Evolutionary conservation across 1,284 basidiomycete genomes (phyloP), one percentile per base, ranked within the genome.

Genomic region (Rhodotorula sp.): DNA sequence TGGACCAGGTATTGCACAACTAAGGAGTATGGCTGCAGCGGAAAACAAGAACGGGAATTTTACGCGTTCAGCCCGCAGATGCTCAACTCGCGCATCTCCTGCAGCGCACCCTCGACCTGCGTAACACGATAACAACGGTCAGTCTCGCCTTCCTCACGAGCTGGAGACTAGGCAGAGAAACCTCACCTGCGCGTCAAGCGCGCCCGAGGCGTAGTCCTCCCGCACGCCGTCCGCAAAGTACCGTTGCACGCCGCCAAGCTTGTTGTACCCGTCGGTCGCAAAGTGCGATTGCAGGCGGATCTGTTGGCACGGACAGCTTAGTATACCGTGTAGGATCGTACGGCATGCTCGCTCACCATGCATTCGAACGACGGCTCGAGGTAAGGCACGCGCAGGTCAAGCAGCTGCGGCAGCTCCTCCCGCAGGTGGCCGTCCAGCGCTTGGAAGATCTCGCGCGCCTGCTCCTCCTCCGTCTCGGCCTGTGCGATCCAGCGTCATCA

Each of bases 321-420:
- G 29, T 54, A 15, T 3, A 32, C 29, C 22, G 27, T 8, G 9
- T 1, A 10, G 12, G 1, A 8, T 10, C 51, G 15, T 7, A 19
- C 19, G 34, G 19, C 2, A 21, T 22, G 6, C 4, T 21, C n/a
- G 22, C 71, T 39, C 22, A 83, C 79, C 96, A 99, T 98, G 46
- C 96, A 92, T 82, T 99, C 97, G 81, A 99, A 98, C 76, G 91
- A 94, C 1, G 97, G 97, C 82, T 99, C 96, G 73, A 99, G 92
- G 85, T 94, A 99, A 13, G 97, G 96, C 55, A 99, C 90, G 50
- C 97, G 90, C 36, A 98, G 87, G 79, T 98, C 94, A 60, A 99
- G 87, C 39, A 99, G 84, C 78, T 96, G 89, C 0, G 97, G 97
- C 13, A 99, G 85, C 79, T 99, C 97, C 39, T 86, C 82, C 78